Percentiles rank a stretch among this genome's conserved stretches.
phyloP scores from a whole-genome alignment of 2,329 filamentous ascomycete species.

The Gremmenia infestans region DNA sequence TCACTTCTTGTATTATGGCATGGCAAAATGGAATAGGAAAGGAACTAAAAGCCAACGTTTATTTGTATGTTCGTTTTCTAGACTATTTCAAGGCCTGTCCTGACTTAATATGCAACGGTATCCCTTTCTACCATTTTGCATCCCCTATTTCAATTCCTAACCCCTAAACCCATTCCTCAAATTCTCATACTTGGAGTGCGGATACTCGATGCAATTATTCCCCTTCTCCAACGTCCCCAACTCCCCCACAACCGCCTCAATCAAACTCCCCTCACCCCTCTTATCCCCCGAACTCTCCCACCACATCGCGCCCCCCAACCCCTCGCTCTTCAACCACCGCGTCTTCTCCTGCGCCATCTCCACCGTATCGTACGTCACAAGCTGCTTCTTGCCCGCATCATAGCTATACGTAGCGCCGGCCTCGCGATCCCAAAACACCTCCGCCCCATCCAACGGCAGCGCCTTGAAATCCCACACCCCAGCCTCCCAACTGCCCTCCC shows the following conservation, averaged over 20 bases:
- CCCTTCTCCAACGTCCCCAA: conserved; percentile 51
- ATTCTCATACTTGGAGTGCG: conserved; percentile 67
- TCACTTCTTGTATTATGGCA: neutral
- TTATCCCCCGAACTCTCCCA: conserved; percentile 76
- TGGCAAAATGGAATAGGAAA: too few species aligned
- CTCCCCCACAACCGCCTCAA: conserved; percentile 55
- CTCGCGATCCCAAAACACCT: conserved; percentile 58
- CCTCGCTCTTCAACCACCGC: conserved; percentile 59
- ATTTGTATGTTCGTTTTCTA: too few species aligned
- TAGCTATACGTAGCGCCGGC: conserved; percentile 75
- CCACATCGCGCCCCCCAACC: conserved; percentile 92
- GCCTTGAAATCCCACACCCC: conserved; percentile 88
- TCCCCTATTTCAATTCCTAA: conserved; percentile 28
- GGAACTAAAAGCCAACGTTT: too few species aligned
- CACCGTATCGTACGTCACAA: conserved; percentile 78
- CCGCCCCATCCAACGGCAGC: conserved; percentile 63
- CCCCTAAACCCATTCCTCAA: conserved; percentile 51
- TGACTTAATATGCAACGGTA: neutral
- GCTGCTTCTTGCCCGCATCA: conserved; percentile 52
- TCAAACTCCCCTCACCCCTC: conserved; percentile 60
- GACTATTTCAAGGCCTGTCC: too few species aligned
- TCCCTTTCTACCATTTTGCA: too few species aligned
- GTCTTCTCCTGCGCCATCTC: conserved; percentile 65
- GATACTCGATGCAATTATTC: conserved; percentile 59
- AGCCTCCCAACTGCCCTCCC: conserved; percentile 76